Conservation (phyloP, 495 filamentous ascomycete genomes). For the Pseudotulostoma volvatum region DNA sequence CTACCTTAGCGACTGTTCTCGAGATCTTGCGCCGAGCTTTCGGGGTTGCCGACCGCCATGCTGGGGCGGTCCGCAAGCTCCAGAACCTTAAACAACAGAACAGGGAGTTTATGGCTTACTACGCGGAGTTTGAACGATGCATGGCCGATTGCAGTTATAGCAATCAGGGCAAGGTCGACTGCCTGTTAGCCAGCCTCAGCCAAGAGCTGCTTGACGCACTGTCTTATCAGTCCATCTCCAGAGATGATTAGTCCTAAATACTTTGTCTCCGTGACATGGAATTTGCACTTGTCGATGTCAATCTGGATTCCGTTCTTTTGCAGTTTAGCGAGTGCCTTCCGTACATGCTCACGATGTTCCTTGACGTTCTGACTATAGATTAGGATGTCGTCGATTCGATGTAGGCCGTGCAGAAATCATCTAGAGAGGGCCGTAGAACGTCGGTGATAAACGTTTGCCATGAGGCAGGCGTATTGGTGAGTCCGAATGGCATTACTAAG, state of each 20-base stretch:
- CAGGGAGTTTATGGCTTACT: not conserved
- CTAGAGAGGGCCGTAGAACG: not conserved
- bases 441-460: not conserved
- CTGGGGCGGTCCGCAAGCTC: not conserved
- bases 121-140: not conserved
- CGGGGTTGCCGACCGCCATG: not conserved
- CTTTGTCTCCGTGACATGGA: conserved; percentile 1
- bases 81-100: not conserved
- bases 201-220: not conserved
- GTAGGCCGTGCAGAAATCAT: not conserved
- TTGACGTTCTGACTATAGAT: not conserved
- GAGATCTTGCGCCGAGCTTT: not conserved
- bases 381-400: conserved; percentile 1
- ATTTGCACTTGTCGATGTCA: not conserved
- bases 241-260: conserved; percentile 13
- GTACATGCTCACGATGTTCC: conserved; percentile 1
- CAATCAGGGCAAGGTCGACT: not conserved
- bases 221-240: conserved; percentile 1
- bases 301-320: not conserved
- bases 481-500: not conserved
- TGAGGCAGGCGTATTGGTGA: not conserved
- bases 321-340: not conserved
- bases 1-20: not conserved
- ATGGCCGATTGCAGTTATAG: not conserved
- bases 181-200: not conserved